Conservation (phyloP, 2,329 filamentous ascomycete species). For the Monosporascus sp. region DNA sequence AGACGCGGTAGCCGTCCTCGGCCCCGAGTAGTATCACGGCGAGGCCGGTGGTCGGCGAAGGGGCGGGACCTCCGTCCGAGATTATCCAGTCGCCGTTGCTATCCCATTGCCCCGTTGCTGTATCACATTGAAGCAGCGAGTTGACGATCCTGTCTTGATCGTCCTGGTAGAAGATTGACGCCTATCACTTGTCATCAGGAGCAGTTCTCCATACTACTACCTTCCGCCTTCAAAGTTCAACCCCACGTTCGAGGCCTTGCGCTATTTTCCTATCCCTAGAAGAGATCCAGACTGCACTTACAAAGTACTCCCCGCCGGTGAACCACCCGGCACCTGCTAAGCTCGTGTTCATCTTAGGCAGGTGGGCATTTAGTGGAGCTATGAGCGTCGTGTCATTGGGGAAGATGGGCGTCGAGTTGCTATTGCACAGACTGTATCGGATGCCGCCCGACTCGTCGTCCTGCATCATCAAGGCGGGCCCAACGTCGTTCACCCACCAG, state of each 20-base stretch:
- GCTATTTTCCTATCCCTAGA: too few relatives aligned
- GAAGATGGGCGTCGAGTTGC: constrained; percentile 25
- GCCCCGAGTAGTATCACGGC: constrained; percentile 26
- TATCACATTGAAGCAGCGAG: constrained; percentile 28
- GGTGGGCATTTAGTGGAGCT: constrained; percentile 17
- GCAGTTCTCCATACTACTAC: neutral
- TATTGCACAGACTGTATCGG: constrained; percentile 30
- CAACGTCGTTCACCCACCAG: constrained; percentile 29
- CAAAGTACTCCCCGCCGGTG: constrained; percentile 19
- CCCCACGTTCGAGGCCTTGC: neutral
- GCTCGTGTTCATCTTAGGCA: constrained; percentile 28
- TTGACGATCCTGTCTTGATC: constrained; percentile 25
- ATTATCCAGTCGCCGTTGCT: constrained; percentile 25
- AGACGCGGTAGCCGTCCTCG: constrained; percentile 30
- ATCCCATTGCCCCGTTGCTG: constrained; percentile 27
- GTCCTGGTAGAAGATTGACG: constrained; percentile 31
- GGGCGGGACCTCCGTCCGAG: constrained; percentile 18
- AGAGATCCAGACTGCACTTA: constrained; percentile 22
- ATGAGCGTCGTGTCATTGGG: constrained; percentile 27
- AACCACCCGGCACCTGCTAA: constrained; percentile 31
- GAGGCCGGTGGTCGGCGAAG: constrained; percentile 25
- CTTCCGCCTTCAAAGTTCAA: too few relatives aligned
- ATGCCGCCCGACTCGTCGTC: constrained; percentile 29
- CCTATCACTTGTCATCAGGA: constrained; percentile 20
- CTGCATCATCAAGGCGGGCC: constrained; percentile 29